Evolutionary conservation across 2,329 filamentous ascomycete genomes (phyloP).

Genomic region (Talaromyces sp.): DNA sequence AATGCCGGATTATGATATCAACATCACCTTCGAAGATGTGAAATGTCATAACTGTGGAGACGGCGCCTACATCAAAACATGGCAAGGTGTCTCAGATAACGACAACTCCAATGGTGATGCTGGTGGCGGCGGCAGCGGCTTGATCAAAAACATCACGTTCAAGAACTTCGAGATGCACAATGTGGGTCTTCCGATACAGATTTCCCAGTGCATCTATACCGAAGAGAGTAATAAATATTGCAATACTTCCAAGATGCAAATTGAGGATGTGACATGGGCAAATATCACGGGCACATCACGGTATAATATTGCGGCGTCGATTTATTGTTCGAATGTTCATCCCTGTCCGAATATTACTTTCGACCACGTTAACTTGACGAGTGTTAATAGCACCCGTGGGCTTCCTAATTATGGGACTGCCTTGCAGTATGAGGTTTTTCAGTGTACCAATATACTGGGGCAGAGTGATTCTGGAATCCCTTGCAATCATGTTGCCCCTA

Average conservation of each 20-base stretch:
- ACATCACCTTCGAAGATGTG: constrained; percentile 41
- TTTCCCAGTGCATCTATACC: constrained; percentile 27
- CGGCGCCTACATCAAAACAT: constrained; percentile 29
- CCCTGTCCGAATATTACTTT: constrained; percentile 5
- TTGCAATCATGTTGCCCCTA: background rate
- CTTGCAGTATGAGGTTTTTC: background rate
- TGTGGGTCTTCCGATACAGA: constrained; percentile 22
- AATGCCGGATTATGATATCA: constrained; percentile 39
- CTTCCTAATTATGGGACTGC: background rate
- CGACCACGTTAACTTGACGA: background rate
- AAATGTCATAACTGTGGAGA: constrained; percentile 20
- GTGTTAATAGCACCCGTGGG: background rate
- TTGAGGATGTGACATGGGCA: constrained; percentile 52
- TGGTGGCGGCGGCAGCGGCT: constrained; percentile 22
- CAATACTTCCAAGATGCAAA: constrained; percentile 45
- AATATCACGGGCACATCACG: constrained; percentile 54
- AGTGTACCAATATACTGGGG: background rate
- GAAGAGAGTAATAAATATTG: constrained; percentile 28
- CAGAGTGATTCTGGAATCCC: background rate
- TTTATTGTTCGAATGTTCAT: constrained; percentile 1
- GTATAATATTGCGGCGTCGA: constrained; percentile 39
- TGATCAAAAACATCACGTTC: constrained; percentile 15
- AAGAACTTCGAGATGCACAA: constrained; percentile 20
- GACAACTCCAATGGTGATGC: constrained; percentile 12
- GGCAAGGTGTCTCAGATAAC: constrained; percentile 24